A percentile compares a stretch with the other conserved stretches of the same genome.
Conservation (phyloP, 1,284 basidiomycete genomes). For the Vanrija pseudolonga region DNA sequence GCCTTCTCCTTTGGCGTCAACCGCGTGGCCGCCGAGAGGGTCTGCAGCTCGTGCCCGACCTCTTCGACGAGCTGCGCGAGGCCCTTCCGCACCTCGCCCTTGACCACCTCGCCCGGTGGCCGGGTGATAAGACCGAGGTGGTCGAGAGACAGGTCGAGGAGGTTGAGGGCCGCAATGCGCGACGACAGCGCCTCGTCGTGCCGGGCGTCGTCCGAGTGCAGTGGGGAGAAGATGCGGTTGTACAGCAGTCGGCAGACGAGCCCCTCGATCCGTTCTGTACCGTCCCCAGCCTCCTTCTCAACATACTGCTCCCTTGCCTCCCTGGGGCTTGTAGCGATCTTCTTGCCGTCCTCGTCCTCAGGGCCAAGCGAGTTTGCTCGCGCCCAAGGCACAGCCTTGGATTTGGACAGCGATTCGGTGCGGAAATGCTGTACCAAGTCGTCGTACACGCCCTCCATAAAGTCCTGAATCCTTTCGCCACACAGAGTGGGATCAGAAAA, state of each 20-base stretch:
- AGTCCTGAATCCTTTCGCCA: slow-evolving; percentile 64
- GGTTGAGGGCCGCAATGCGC: slow-evolving; percentile 82
- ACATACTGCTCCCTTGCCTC: slow-evolving; percentile 44
- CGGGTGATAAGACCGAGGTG: slow-evolving; percentile 76
- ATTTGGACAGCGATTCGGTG: slow-evolving; percentile 13
- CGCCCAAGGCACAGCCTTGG: slow-evolving; percentile 13
- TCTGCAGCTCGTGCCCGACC: slow-evolving; percentile 73
- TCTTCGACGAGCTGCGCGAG: slow-evolving; percentile 63
- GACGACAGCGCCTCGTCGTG: slow-evolving; percentile 85
- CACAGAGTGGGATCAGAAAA: slow-evolving; percentile 46
- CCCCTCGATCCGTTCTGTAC: slow-evolving; percentile 68
- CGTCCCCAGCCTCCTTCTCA: slow-evolving; percentile 42
- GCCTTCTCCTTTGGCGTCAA: slow-evolving; percentile 74
- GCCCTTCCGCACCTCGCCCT: slow-evolving; percentile 54
- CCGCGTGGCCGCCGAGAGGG: slow-evolving; percentile 58
- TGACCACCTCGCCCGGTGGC: slow-evolving; percentile 48
- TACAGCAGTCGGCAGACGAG: slow-evolving; percentile 68
- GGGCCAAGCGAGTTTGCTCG: slow-evolving; percentile 17
- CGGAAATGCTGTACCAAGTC: slow-evolving; percentile 52
- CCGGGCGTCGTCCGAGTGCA: slow-evolving; percentile 69
- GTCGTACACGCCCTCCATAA: slow-evolving; percentile 62
- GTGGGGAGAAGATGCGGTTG: slow-evolving; percentile 63
- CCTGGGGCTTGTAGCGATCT: background rate
- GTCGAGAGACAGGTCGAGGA: slow-evolving; percentile 77
- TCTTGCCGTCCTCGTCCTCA: slow-evolving; percentile 17